Base-by-base conservation (phyloP, 164 flowering plant genomes). In the Berberis vulgaris region DNA sequence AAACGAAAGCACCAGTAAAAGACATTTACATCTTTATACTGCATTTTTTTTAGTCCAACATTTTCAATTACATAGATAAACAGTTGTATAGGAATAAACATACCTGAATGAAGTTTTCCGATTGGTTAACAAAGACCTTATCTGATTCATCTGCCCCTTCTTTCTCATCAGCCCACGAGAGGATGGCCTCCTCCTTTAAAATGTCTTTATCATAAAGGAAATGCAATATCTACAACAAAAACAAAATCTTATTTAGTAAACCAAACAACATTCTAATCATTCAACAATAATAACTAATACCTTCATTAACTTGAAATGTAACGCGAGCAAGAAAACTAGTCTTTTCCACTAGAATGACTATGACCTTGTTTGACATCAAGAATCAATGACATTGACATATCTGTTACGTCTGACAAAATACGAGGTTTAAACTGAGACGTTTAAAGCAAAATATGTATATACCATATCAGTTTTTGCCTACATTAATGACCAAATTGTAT, bases 71-170 rank as follows among this genome's bases (percentile, higher is more conserved):
- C 12, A 64, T 11, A 59, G 43, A 52, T 26, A 57, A 57, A 45
- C 3, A 41, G 49, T 6, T 41, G n/a, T 10, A 3, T 58, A 43
- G 10, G 12, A 8, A 41, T 46, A 40, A 26, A 57, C 0, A 64
- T 71, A 90, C 98, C 74, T 86, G 76, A 54, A 94, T 79, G 45
- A 89, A 85, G 40, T 62, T 59, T 67, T 84, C 89, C 3, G 89
- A 76, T 65, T 91, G 86, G 73, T 79, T 91, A 46, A 94, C 69
- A 69, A 84, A 94, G 59, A 86, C 61, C 70, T 77, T 94, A 67
- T 94, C 97, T 1, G 83, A 73, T 61, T 91, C 97, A 69, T 91
- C 99, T 1, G 96, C 99, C 10, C 79, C 88, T 72, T 77, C 84
- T 72, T 84, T 94, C 67, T 94, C 99, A 46, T 76, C 74, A 39